These are phyloP conservation scores for Trichothecium sympodiale DNA, from an alignment of 2,329 filamentous ascomycete species.

Conservation along the genomic window DNA sequence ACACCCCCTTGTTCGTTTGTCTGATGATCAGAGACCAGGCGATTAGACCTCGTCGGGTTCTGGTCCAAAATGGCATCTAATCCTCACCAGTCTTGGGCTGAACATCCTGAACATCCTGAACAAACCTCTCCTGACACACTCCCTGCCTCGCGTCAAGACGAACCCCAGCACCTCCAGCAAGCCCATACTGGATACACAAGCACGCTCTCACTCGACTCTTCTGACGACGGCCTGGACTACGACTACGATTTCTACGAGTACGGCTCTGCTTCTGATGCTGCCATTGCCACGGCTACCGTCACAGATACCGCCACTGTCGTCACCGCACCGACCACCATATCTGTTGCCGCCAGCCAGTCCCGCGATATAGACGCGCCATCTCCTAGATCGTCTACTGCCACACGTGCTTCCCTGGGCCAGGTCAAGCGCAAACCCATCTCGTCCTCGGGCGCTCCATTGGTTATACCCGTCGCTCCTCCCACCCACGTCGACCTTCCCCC, in stretches of 20 bases:
- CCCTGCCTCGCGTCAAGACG: slow-evolving; percentile 4
- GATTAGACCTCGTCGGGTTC: slow-evolving; percentile 2
- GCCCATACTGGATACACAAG: not conserved
- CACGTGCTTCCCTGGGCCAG: slow-evolving; percentile 14
- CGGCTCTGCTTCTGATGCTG: no score
- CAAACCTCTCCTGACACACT: slow-evolving; percentile 3
- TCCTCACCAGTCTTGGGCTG: slow-evolving; percentile 5
- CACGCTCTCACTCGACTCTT: no score
- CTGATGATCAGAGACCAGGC: no score
- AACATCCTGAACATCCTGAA: slow-evolving; percentile 1
- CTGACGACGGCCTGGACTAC: not conserved
- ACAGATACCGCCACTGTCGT: not conserved
- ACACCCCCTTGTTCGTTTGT: no score
- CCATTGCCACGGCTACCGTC: slow-evolving; percentile 2
- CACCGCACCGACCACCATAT: slow-evolving; percentile 1
- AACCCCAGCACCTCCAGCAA: slow-evolving; percentile 2
- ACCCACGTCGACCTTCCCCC: slow-evolving; percentile 28
- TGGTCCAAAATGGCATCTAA: slow-evolving; percentile 13
- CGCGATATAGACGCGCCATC: slow-evolving; percentile 2
- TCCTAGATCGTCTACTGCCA: slow-evolving; percentile 4
- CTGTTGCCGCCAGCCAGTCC: not conserved
- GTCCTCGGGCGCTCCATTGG: slow-evolving; percentile 39
- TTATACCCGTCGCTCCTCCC: slow-evolving; percentile 18
- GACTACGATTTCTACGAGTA: not conserved
- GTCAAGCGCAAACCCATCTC: slow-evolving; percentile 54